A percentile compares a stretch with the other conserved stretches of the same genome.
Evolutionary conservation across 148 eudicot genomes (phyloP).

Genomic region (Vaccinium corymbosum): DNA sequence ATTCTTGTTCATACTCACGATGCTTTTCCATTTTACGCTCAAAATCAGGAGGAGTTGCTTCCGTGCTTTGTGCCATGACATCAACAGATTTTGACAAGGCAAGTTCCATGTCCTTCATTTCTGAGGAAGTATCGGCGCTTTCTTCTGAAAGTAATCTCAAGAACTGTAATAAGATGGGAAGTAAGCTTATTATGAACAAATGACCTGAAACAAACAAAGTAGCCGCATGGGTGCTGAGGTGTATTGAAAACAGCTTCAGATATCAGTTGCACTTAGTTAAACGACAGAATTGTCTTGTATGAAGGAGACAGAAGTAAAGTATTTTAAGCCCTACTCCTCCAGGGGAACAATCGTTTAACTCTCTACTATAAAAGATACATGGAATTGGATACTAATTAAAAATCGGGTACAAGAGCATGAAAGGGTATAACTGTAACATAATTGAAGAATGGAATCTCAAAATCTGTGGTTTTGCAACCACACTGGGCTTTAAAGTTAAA

Average conservation of each 20-base stretch:
- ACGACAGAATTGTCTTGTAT: background rate
- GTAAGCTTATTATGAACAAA: background rate
- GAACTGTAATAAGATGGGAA: slow-evolving; percentile 42
- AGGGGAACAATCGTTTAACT: background rate
- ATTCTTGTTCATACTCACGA: slow-evolving; percentile 51
- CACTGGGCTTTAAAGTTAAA: background rate
- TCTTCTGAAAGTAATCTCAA: slow-evolving; percentile 74
- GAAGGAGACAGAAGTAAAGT: background rate
- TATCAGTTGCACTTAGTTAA: background rate
- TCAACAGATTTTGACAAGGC: slow-evolving; percentile 72
- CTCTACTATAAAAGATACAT: background rate
- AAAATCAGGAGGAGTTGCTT: slow-evolving; percentile 33
- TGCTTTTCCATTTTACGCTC: slow-evolving; percentile 44
- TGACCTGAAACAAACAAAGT: background rate
- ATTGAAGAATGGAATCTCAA: background rate
- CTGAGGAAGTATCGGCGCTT: slow-evolving; percentile 42
- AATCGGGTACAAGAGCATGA: background rate
- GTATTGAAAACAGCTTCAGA: background rate
- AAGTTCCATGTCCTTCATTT: slow-evolving; percentile 51
- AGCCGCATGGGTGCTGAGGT: background rate
- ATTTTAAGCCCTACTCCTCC: background rate
- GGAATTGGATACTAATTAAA: background rate
- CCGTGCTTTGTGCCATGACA: slow-evolving; percentile 61
- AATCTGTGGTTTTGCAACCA: background rate
- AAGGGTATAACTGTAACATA: background rate